phyloP scores from a whole-genome alignment of 2,329 filamentous ascomycete genomes.

The Bipolaris cookei region DNA sequence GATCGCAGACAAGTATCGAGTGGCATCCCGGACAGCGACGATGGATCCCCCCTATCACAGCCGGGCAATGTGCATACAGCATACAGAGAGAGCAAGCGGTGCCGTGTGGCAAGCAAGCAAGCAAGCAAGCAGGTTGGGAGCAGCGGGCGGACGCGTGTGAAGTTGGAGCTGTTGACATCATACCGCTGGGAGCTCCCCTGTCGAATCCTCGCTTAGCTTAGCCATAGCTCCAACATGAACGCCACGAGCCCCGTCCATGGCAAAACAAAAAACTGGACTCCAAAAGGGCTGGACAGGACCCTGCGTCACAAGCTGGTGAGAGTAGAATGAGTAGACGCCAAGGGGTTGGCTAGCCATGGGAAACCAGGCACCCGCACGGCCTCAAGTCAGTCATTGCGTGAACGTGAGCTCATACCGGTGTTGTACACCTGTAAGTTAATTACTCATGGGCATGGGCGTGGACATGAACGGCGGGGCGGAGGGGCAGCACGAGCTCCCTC shows the following conservation, averaged over 20 bases:
- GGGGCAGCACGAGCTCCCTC: neutral
- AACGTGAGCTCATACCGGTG: neutral
- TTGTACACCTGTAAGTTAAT: neutral
- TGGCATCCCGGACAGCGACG: constrained; percentile 22
- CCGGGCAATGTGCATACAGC: constrained; percentile 23
- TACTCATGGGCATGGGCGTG: too few relatives aligned
- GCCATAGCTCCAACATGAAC: constrained; percentile 14
- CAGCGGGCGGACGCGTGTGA: constrained; percentile 8
- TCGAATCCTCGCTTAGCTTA: constrained; percentile 23
- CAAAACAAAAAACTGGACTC: constrained; percentile 2
- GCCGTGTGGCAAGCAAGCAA: constrained; percentile 10
- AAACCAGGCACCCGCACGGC: constrained; percentile 8
- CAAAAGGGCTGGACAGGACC: constrained; percentile 9
- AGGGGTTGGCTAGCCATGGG: constrained; percentile 3
- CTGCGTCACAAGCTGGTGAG: constrained; percentile 12
- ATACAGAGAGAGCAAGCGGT: constrained; percentile 25
- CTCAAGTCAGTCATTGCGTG: constrained; percentile 3
- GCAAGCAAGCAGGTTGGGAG: constrained; percentile 13
- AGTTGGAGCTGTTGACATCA: constrained; percentile 14
- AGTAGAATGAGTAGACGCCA: neutral
- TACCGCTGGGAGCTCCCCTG: constrained; percentile 11
- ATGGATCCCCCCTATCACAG: constrained; percentile 28
- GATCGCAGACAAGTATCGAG: constrained; percentile 19
- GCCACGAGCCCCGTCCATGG: constrained; percentile 1
- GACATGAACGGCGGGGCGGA: constrained; percentile 5